Evolutionary conservation across 2,329 filamentous ascomycete species (phyloP).

Genomic region (Diaporthe sp.): DNA sequence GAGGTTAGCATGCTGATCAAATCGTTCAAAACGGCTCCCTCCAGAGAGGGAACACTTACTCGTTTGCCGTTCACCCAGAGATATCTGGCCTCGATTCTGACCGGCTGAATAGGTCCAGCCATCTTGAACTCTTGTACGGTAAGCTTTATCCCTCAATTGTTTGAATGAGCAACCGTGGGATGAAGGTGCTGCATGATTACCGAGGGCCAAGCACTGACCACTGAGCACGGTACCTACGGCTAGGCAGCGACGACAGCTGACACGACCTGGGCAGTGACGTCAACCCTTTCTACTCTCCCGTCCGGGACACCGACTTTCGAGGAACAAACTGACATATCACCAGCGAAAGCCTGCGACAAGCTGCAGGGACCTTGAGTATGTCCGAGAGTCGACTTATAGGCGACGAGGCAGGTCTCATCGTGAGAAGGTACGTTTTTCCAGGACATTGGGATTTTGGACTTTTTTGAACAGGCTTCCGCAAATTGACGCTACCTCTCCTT

Average conservation of each 20-base stretch:
- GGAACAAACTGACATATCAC: not conserved
- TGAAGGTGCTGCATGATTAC: not conserved
- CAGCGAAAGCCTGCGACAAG: not conserved
- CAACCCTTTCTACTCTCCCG: not conserved
- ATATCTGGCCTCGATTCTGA: not conserved
- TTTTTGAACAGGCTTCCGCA: too few relatives aligned
- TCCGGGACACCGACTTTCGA: not conserved
- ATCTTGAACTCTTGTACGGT: not conserved
- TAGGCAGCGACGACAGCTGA: slow-evolving; percentile 5
- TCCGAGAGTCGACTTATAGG: too few relatives aligned
- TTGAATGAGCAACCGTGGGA: too few relatives aligned
- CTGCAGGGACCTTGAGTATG: not conserved
- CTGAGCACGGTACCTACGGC: not conserved
- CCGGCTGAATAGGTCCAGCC: not conserved
- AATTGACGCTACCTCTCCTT: too few relatives aligned
- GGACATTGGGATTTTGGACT: too few relatives aligned
- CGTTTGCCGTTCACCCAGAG: not conserved
- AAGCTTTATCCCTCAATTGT: too few relatives aligned
- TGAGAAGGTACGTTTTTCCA: not conserved
- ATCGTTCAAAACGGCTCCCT: not conserved
- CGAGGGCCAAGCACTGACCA: not conserved
- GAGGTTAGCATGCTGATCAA: not conserved
- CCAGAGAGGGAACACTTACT: not conserved
- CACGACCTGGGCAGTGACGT: slow-evolving; percentile 2
- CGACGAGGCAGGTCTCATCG: too few relatives aligned